Evolutionary conservation across 495 filamentous ascomycete genomes (phyloP), one percentile per base, ranked within the genome.

Genomic region (Friedmanniomyces simplex): DNA sequence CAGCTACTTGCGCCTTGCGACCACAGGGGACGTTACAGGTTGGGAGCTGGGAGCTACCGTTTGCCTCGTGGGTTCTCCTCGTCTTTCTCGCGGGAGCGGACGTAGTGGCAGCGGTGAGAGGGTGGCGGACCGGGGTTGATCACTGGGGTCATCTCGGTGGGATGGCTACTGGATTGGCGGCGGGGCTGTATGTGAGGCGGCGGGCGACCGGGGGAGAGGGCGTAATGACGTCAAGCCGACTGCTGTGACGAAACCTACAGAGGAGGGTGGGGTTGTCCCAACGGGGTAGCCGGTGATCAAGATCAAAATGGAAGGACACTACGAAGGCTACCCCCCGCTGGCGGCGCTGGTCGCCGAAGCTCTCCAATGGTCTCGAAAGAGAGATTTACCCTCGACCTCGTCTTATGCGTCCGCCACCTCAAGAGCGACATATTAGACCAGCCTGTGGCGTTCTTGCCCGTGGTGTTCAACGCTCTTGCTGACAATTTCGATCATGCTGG

Each of bases 1-100:
- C 76, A 1, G 80, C 85, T 1, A 86, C 81, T 67, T 85, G 86
- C 62, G 82, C 82, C 70, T 70, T 89, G 55, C 78, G 91, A 46
- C 62, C 73, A 26, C 64, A 54, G 6, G 51, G 51, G 36, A 54
- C 34, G 2, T 11, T 52, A 5, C 32, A 34, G 16, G 14, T 52
- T 11, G 49, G 49, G 49, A 20, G 2, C 10, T 16, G 14, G 34
- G 51, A 54, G 51, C 11, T 54, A 11, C 51, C 51, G 34, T 54
- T 54, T 32, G 51, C 51, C 8, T 10, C 34, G 12, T 54, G 51
- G 51, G 37, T 41, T 43, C 34, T 54, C 2, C 6, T 32, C 7
- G 32, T 43, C 2, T 11, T 54, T 2, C 16, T 54, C 2, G 37
- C 21, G 2, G 51, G 18, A 4, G 11, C 24, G 16, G 51, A 54